These are phyloP conservation scores for Suhomyces taliae DNA, from an alignment of 1,139 yeast genomes.

Conservation along the genomic window DNA sequence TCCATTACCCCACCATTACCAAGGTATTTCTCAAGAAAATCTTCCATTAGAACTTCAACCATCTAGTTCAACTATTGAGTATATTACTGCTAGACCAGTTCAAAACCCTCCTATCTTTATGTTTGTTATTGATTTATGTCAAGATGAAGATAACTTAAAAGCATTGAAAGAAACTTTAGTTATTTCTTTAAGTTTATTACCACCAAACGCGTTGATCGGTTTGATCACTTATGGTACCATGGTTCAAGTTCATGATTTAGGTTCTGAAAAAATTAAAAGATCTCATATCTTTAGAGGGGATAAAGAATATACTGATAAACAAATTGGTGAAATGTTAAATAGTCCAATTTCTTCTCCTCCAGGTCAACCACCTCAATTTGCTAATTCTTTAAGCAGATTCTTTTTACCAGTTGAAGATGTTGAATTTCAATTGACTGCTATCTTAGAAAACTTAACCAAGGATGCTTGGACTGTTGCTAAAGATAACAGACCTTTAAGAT, in stretches of 20 bases:
- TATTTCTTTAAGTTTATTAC: slow-evolving; percentile 77
- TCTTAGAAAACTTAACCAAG: slow-evolving; percentile 73
- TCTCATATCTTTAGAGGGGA: slow-evolving; percentile 92
- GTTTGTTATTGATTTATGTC: slow-evolving; percentile 90
- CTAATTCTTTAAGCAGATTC: slow-evolving; percentile 66
- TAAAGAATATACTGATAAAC: slow-evolving; percentile 78
- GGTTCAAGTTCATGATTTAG: slow-evolving; percentile 92
- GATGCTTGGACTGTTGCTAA: slow-evolving; percentile 94
- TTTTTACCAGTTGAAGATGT: slow-evolving; percentile 83
- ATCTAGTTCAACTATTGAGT: slow-evolving; percentile 83
- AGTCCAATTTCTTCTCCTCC: slow-evolving; percentile 40
- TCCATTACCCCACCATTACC: slow-evolving; percentile 87
- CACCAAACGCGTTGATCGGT: slow-evolving; percentile 92
- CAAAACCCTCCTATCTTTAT: slow-evolving; percentile 91
- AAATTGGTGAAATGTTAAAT: slow-evolving; percentile 73
- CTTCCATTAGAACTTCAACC: slow-evolving; percentile 86
- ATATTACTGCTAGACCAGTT: slow-evolving; percentile 84
- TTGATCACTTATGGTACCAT: slow-evolving; percentile 92
- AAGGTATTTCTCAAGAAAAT: slow-evolving; percentile 77
- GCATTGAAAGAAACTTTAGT: slow-evolving; percentile 87
- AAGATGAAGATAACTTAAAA: slow-evolving; percentile 87
- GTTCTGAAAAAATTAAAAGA: slow-evolving; percentile 73
- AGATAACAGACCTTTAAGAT: slow-evolving; percentile 86
- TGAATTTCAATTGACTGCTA: slow-evolving; percentile 80
- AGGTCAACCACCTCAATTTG: slow-evolving; percentile 25